Evolutionary conservation across 2,329 filamentous ascomycete species (phyloP), one percentile per base, ranked within the genome.

Genomic region (Dactylellina cionopaga): DNA sequence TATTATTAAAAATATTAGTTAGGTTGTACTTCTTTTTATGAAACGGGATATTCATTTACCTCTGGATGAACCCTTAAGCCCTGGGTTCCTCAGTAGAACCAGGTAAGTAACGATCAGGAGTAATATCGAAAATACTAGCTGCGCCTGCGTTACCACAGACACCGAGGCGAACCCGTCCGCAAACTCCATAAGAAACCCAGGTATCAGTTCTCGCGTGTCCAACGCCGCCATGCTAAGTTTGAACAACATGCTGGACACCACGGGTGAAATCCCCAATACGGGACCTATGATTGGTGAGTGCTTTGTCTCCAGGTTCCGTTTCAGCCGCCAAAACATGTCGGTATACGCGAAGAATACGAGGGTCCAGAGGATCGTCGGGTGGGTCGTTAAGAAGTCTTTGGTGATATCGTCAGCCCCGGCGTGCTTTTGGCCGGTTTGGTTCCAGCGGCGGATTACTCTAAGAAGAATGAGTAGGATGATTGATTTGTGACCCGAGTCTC

Each of bases 401-500:
- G 91, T 90, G 46, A 98, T 91, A 77, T 98, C 95, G 24, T 92
- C 88, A 37, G 89, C 90, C n/a, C 93, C 93, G 0, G 95, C 90
- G 77, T 92, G 93, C 80, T 99, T 99, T 79, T 98, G 94, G 3
- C 95, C 95, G 0, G 95, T 98, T 80, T 98, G 95, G 78, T 98
- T 98, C 94, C 94, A 99, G 63, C 90, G 86, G 43, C 92, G 84
- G 35, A 88, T 82, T 1, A 96, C 77, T 33, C 93, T 86, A 58
- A 91, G 85, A 5, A 87, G 81, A 0, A 84, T 77, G 5, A 94
- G 83, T 0, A 90, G 82, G 29, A 84, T 76, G 11, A 85, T 37
- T 10, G 79, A 76, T n/a, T 74, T 75, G 13, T 77, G 43, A 24
- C 47, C 56, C 19, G 33, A 74, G 54, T 44, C 51, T 5, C 46